These are phyloP conservation scores for Boletus semigastroideus DNA, from an alignment of 1,284 basidiomycete genomes.

Conservation along the genomic window DNA sequence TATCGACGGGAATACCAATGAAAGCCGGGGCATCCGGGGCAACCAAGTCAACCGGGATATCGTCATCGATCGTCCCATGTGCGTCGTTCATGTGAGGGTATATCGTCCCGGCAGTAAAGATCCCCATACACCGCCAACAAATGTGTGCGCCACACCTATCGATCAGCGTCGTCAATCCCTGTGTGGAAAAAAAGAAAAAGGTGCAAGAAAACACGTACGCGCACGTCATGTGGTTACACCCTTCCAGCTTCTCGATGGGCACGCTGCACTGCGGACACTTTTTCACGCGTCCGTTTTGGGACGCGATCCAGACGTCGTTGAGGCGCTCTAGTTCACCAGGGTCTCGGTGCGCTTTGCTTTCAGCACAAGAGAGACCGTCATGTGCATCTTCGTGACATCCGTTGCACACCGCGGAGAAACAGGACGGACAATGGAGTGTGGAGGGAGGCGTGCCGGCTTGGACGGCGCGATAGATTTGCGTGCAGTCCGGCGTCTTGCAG, in stretches of 20 bases:
- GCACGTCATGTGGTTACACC: slow-evolving; percentile 59
- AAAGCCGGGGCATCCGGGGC: background rate
- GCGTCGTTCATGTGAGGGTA: slow-evolving; percentile 49
- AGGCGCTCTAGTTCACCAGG: slow-evolving; percentile 44
- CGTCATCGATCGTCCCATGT: slow-evolving; percentile 44
- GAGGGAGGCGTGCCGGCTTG: slow-evolving; percentile 24
- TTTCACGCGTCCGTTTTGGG: slow-evolving; percentile 35
- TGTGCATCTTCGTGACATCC: slow-evolving; percentile 52
- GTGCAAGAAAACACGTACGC: slow-evolving; percentile 9
- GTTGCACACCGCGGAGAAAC: slow-evolving; percentile 50
- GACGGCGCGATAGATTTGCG: slow-evolving; percentile 47
- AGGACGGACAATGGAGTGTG: slow-evolving; percentile 47
- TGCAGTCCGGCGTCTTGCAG: slow-evolving; percentile 58
- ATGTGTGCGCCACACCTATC: slow-evolving; percentile 49
- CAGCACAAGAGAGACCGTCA: slow-evolving; percentile 51
- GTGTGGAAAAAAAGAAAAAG: background rate
- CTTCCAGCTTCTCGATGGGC: slow-evolving; percentile 49
- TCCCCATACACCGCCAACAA: slow-evolving; percentile 51
- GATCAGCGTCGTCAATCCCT: background rate
- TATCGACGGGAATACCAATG: slow-evolving; percentile 14
- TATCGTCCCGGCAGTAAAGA: slow-evolving; percentile 37
- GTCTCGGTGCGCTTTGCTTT: slow-evolving; percentile 34
- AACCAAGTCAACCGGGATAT: background rate
- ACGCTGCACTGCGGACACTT: slow-evolving; percentile 44
- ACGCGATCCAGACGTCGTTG: slow-evolving; percentile 42